Percentiles rank a stretch among this genome's conserved stretches.
Evolutionary conservation across 345 rosid species (phyloP).

Genomic region (Boechera retrofracta): DNA sequence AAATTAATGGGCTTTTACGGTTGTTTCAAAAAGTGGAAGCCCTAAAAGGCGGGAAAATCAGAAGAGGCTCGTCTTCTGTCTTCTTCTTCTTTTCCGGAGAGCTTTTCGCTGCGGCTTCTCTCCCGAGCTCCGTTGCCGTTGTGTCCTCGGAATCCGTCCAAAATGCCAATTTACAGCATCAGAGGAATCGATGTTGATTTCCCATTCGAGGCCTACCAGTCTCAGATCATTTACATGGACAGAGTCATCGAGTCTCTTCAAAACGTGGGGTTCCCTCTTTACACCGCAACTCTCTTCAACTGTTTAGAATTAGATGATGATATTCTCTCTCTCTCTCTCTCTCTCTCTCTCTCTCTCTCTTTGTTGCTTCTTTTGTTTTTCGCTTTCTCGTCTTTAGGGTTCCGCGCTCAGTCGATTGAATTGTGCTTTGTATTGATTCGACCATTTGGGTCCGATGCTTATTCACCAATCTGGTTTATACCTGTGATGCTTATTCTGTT

Average conservation of each 20-base stretch:
- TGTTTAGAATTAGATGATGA: background rate
- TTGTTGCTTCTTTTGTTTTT: background rate
- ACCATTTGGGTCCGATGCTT: background rate
- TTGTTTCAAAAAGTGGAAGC: slow-evolving; percentile 18
- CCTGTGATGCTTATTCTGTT: background rate
- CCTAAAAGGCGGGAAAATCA: slow-evolving; percentile 46
- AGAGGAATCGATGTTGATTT: slow-evolving; percentile 91
- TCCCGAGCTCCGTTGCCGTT: background rate
- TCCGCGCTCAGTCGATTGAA: background rate
- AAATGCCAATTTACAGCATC: slow-evolving; percentile 81
- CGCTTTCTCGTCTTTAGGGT: slow-evolving; percentile 6
- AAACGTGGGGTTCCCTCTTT: slow-evolving; percentile 54
- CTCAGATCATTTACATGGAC: slow-evolving; percentile 94
- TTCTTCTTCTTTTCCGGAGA: slow-evolving; percentile 2
- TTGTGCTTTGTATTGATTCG: background rate
- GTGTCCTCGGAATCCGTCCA: background rate
- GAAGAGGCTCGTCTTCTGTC: slow-evolving; percentile 15
- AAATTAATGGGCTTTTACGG: slow-evolving; percentile 17
- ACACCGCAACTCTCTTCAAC: background rate
- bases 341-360: background rate
- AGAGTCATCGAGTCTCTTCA: slow-evolving; percentile 88
- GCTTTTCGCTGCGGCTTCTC: background rate
- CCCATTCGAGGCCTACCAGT: slow-evolving; percentile 90
- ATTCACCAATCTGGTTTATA: background rate
- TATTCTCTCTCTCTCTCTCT: background rate